Evolutionary conservation across 2,329 filamentous ascomycete genomes (phyloP).

Genomic region (Daldinia sp.): DNA sequence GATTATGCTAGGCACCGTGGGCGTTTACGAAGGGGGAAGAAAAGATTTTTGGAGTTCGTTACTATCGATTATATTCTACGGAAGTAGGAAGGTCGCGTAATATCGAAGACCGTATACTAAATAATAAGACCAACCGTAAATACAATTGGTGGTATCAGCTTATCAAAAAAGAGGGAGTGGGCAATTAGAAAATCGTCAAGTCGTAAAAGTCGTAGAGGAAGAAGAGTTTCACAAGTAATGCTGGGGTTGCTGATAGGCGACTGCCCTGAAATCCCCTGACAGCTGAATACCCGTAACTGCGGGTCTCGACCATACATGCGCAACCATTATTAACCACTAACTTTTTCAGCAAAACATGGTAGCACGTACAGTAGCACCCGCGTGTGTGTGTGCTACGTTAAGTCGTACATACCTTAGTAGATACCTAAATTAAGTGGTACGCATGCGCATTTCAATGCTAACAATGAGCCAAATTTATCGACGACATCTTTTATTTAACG

Average conservation of each 20-base stretch:
- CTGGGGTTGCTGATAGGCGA: slow-evolving; percentile 10
- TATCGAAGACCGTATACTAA: not conserved
- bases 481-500: not conserved
- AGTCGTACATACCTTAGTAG: no score
- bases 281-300: slow-evolving; percentile 11
- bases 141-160: slow-evolving; percentile 8
- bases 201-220: slow-evolving; percentile 7
- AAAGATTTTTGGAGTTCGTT: slow-evolving; percentile 11
- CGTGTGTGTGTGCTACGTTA: not conserved
- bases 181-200: slow-evolving; percentile 17
- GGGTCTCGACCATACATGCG: not conserved
- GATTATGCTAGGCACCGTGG: slow-evolving; percentile 25
- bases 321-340: slow-evolving; percentile 2
- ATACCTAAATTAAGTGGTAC: no score
- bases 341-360: no score
- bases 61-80: slow-evolving; percentile 14
- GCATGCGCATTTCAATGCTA: no score
- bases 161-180: slow-evolving; percentile 24
- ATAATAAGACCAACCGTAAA: not conserved
- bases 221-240: slow-evolving; percentile 33
- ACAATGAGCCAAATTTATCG: not conserved
- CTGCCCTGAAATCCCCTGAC: slow-evolving; percentile 16
- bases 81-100: slow-evolving; percentile 2
- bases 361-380: not conserved
- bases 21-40: slow-evolving; percentile 11